These are phyloP conservation scores for Dendrobium chrysotoxum DNA, from an alignment of 106 monocot species.

Conservation along the genomic window DNA sequence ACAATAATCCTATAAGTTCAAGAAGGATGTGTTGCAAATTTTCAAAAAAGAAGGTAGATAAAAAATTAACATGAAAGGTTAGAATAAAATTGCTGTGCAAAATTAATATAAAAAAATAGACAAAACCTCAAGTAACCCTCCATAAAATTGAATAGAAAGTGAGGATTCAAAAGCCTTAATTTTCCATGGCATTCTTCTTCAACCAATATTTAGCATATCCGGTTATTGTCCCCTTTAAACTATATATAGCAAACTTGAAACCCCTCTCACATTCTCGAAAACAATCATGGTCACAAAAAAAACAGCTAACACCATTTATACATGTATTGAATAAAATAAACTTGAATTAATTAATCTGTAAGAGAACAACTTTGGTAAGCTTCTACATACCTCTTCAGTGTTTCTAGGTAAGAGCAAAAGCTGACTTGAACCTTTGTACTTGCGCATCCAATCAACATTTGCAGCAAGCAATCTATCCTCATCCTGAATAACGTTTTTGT, in stretches of 20 bases:
- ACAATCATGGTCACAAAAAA: background rate
- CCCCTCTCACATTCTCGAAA: background rate
- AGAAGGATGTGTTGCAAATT: no score
- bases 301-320: background rate
- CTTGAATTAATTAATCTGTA: background rate
- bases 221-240: background rate
- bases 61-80: no score
- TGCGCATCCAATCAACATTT: conserved; percentile 91
- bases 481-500: conserved; percentile 83
- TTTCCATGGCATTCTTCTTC: background rate
- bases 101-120: no score
- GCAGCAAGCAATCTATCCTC: conserved; percentile 73
- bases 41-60: no score
- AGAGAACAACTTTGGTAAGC: background rate
- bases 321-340: background rate
- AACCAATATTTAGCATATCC: background rate
- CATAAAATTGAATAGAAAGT: no score
- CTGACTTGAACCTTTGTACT: conserved; percentile 80
- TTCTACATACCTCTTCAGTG: conserved; percentile 61
- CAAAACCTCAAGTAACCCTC: no score
- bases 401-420: conserved; percentile 80
- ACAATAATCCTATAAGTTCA: no score
- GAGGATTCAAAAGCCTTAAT: background rate
- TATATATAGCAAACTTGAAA: background rate
- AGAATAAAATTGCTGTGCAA: no score